Evolutionary conservation across 2,329 filamentous ascomycete species (phyloP).

Genomic region (Lasiodiplodia hormozganensis): DNA sequence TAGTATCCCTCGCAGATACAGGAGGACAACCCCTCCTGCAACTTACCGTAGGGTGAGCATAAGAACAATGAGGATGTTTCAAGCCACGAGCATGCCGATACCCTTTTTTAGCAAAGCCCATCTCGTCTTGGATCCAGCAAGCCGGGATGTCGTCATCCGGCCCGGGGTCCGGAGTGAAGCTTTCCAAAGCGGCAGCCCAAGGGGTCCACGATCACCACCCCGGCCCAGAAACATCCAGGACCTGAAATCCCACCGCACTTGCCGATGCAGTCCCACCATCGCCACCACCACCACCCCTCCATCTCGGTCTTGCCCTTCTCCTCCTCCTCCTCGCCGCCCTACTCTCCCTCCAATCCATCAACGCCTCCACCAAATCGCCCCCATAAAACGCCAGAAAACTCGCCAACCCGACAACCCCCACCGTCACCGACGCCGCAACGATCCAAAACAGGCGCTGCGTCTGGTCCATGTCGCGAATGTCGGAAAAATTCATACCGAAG

Average conservation of each 20-base stretch:
- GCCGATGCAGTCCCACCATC: background rate
- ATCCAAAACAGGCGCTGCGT: constrained; percentile 50
- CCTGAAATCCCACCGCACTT: constrained; percentile 36
- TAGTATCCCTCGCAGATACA: no score
- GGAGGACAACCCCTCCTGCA: no score
- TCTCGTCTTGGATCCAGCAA: background rate
- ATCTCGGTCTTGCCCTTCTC: constrained; percentile 10
- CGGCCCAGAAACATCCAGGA: constrained; percentile 35
- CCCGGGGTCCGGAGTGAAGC: background rate
- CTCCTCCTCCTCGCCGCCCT: constrained; percentile 30
- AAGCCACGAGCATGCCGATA: background rate
- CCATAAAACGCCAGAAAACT: constrained; percentile 52
- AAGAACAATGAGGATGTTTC: background rate
- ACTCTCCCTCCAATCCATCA: constrained; percentile 46
- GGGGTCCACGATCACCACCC: constrained; percentile 4
- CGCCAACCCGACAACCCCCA: constrained; percentile 36
- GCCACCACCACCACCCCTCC: constrained; percentile 8
- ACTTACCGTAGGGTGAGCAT: no score
- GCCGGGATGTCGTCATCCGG: background rate
- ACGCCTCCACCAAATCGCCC: constrained; percentile 44
- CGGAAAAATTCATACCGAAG: constrained; percentile 53
- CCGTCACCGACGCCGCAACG: constrained; percentile 45
- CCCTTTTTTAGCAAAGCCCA: background rate
- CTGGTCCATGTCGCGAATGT: constrained; percentile 49
- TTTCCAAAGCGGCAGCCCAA: background rate